phyloP scores from a whole-genome alignment of 1,284 basidiomycete species.

The Albatrellus sp. region DNA sequence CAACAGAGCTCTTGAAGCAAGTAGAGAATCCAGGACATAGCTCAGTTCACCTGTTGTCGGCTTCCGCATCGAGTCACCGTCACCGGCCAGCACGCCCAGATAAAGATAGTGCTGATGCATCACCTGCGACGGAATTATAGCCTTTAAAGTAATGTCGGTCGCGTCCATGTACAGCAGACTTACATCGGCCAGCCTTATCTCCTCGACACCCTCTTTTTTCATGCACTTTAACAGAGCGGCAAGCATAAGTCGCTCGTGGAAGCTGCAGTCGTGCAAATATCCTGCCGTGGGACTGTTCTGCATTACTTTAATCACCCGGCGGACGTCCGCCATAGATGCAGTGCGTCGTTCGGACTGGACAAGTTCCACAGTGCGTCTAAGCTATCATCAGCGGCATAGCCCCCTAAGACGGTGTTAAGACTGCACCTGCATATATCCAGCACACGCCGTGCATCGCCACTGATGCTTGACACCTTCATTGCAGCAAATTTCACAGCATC shows the following conservation, averaged over 20 bases:
- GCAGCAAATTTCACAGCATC: conserved; percentile 87
- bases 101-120: conserved; percentile 58
- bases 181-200: conserved; percentile 78
- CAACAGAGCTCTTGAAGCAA: conserved; percentile 59
- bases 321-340: conserved; percentile 68
- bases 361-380: conserved; percentile 77
- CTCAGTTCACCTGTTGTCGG: conserved; percentile 44
- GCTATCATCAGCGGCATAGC: too few relatives aligned
- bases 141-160: not conserved
- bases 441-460: conserved; percentile 89
- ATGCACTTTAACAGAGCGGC: conserved; percentile 78
- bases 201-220: conserved; percentile 75
- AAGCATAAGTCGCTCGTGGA: conserved; percentile 86
- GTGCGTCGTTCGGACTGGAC: conserved; percentile 37
- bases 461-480: conserved; percentile 85
- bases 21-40: conserved; percentile 54
- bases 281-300: conserved; percentile 83
- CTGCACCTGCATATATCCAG: conserved; percentile 81
- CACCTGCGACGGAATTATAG: conserved; percentile 28
- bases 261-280: conserved; percentile 68
- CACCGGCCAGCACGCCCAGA: conserved; percentile 38
- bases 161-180: conserved; percentile 13
- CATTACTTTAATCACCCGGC: conserved; percentile 78
- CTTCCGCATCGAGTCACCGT: conserved; percentile 35
- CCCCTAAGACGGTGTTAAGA: not conserved